Evolutionary conservation across 1,139 yeast species (phyloP).

Genomic region (Pneumocystis sp.): DNA sequence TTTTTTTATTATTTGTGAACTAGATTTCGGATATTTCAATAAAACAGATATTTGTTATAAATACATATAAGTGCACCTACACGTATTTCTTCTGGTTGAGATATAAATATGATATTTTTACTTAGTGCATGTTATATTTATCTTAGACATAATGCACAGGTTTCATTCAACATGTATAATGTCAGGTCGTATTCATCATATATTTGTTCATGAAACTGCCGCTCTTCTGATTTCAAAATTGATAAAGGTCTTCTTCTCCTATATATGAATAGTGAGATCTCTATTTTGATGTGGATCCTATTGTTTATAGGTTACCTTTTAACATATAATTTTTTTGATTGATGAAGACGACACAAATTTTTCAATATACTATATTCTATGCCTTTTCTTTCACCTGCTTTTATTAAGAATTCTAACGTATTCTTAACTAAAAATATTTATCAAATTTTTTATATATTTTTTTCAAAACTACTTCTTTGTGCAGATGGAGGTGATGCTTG

Average conservation of each 20-base stretch:
- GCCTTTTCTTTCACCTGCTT: conserved; percentile 16
- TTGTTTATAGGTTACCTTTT: background rate
- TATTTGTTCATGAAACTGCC: background rate
- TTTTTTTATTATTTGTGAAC: conserved; percentile 17
- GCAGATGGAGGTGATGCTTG: background rate
- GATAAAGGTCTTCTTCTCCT: background rate
- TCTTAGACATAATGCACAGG: background rate
- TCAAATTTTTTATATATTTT: background rate
- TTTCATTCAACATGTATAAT: background rate
- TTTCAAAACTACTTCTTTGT: background rate
- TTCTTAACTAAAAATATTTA: conserved; percentile 8
- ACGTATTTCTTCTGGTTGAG: background rate
- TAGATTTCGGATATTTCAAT: conserved; percentile 21
- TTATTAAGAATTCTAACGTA: conserved; percentile 14
- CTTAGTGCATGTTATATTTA: background rate
- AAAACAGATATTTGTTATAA: background rate
- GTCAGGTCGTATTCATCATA: background rate
- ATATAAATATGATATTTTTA: background rate
- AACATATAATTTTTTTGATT: conserved; percentile 2
- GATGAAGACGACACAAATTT: conserved; percentile 13
- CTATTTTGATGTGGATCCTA: background rate
- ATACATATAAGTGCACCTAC: background rate
- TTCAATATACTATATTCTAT: conserved; percentile 13
- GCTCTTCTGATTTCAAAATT: background rate
- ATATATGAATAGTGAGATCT: background rate